Percentiles rank a stretch among this genome's conserved stretches.
Evolutionary conservation across 2,329 filamentous ascomycete genomes (phyloP).

Genomic region (Massarina eburnea): DNA sequence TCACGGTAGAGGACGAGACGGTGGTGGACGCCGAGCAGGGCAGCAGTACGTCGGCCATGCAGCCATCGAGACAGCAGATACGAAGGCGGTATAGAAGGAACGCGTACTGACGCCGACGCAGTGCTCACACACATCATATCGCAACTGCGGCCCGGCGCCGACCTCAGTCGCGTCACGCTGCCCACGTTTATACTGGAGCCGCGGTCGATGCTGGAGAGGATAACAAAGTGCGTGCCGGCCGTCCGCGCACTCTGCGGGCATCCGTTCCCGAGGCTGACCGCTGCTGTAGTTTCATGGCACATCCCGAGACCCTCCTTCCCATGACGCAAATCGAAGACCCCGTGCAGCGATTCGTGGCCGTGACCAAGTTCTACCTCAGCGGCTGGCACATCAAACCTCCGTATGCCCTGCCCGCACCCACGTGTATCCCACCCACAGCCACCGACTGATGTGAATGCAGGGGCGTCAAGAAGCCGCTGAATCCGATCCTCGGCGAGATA

Average conservation of each 20-base stretch:
- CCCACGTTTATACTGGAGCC: slow-evolving; percentile 98
- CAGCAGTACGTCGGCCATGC: slow-evolving; percentile 66
- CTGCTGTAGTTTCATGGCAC: slow-evolving; percentile 87
- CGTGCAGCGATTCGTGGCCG: slow-evolving; percentile 83
- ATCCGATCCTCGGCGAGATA: slow-evolving; percentile 92
- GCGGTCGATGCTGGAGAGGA: slow-evolving; percentile 95
- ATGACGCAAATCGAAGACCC: slow-evolving; percentile 89
- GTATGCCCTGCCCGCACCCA: slow-evolving; percentile 56
- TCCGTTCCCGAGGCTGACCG: slow-evolving; percentile 16
- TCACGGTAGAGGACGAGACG: slow-evolving; percentile 65
- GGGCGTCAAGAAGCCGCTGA: slow-evolving; percentile 96
- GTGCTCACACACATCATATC: slow-evolving; percentile 97
- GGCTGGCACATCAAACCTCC: slow-evolving; percentile 98
- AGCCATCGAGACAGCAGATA: neutral
- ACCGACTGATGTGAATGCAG: slow-evolving; percentile 51
- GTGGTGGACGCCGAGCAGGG: slow-evolving; percentile 90
- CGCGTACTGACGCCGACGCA: slow-evolving; percentile 43
- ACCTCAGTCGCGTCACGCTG: slow-evolving; percentile 89
- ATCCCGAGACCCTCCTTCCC: slow-evolving; percentile 90
- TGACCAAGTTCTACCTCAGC: slow-evolving; percentile 97
- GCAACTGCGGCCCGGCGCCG: slow-evolving; percentile 90
- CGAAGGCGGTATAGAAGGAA: neutral
- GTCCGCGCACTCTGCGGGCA: too few relatives aligned
- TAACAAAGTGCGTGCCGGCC: slow-evolving; percentile 81
- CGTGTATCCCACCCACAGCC: slow-evolving; percentile 12